Evolutionary conservation across 257 asterid species (phyloP).

Genomic region (Striga asiatica): DNA sequence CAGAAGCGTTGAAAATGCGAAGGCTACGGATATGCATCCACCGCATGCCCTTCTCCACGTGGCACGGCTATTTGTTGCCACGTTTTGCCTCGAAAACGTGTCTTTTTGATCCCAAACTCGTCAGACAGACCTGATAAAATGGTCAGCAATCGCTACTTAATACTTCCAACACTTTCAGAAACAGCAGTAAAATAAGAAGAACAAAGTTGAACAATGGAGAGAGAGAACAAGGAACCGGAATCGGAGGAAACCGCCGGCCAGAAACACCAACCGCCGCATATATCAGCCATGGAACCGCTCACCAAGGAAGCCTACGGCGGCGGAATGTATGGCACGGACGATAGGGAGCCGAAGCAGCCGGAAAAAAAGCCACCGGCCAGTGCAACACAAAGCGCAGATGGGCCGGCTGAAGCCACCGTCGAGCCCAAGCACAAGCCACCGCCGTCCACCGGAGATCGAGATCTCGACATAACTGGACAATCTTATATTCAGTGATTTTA

Average conservation of each 20-base stretch:
- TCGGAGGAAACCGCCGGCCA: constrained; percentile 1
- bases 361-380: constrained; percentile 43
- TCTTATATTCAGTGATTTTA: constrained; percentile 49
- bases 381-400: constrained; percentile 71
- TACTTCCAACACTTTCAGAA: neutral
- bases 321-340: constrained; percentile 59
- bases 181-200: neutral
- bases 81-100: constrained; percentile 13
- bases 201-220: constrained; percentile 23
- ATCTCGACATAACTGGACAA: constrained; percentile 60
- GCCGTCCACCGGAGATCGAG: constrained; percentile 66
- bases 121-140: too few species aligned
- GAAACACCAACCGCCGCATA: constrained; percentile 34
- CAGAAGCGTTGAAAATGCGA: too few species aligned
- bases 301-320: constrained; percentile 70
- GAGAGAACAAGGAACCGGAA: constrained; percentile 7
- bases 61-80: neutral
- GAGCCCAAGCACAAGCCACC: constrained; percentile 46
- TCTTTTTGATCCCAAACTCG: too few species aligned
- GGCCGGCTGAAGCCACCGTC: constrained; percentile 35
- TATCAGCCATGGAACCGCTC: constrained; percentile 45
- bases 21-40: neutral
- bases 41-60: neutral
- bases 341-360: constrained; percentile 13
- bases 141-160: too few species aligned